phyloP scores from a whole-genome alignment of 2,329 filamentous ascomycete genomes.

The Colletotrichum ledebouriae region DNA sequence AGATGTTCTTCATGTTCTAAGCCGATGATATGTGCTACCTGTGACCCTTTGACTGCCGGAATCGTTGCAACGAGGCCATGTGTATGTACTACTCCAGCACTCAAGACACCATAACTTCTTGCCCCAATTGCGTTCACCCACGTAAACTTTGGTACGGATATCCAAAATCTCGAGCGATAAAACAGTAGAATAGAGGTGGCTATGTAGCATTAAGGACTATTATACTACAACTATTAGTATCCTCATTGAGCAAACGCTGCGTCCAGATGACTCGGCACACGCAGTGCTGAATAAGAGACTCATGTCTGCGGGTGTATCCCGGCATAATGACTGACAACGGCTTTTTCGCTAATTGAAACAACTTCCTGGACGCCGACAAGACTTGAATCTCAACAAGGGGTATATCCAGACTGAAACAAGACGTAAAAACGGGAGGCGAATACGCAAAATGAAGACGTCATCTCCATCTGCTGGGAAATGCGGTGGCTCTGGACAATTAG shows the following conservation, averaged over 20 bases:
- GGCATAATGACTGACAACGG: conserved; percentile 6
- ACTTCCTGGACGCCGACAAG: conserved; percentile 14
- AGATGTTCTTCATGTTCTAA: conserved; percentile 41
- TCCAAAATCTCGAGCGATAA: too few relatives aligned
- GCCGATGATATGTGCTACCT: too few relatives aligned
- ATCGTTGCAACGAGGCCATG: too few relatives aligned
- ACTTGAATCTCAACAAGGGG: conserved; percentile 32
- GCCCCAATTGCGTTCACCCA: too few relatives aligned
- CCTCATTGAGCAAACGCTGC: background rate
- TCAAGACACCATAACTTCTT: too few relatives aligned
- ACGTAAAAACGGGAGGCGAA: conserved; percentile 7
- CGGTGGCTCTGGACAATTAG: too few relatives aligned
- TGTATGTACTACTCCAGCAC: too few relatives aligned
- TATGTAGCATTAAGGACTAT: background rate
- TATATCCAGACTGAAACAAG: conserved; percentile 41
- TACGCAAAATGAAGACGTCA: background rate
- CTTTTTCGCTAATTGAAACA: background rate
- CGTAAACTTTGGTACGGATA: too few relatives aligned
- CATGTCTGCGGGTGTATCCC: background rate
- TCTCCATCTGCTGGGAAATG: too few relatives aligned
- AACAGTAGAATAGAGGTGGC: background rate
- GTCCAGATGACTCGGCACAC: background rate
- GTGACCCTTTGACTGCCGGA: too few relatives aligned
- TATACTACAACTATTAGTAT: conserved; percentile 1
- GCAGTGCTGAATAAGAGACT: conserved; percentile 2